Evolutionary conservation across 106 monocot species (phyloP).

Genomic region (Dendrobium officinale): DNA sequence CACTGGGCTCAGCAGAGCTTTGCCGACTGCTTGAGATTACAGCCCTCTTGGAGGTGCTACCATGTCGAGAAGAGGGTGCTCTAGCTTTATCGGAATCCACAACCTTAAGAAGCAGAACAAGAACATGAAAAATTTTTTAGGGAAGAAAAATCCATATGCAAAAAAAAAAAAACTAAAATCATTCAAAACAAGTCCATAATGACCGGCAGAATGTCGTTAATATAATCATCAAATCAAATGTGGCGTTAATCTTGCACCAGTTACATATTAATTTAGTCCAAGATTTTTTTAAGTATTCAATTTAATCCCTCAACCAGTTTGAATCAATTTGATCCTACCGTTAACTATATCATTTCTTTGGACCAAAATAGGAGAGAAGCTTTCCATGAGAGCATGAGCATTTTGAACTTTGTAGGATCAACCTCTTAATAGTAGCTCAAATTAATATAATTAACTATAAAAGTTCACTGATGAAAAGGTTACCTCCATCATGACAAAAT

Average conservation of each 20-base stretch:
- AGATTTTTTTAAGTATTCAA: neutral
- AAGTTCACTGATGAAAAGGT: too few relatives aligned
- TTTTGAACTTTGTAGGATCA: too few relatives aligned
- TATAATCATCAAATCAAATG: neutral
- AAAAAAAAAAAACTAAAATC: too few relatives aligned
- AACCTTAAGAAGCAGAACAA: slow-evolving; percentile 10
- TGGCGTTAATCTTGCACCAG: neutral
- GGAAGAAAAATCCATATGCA: neutral
- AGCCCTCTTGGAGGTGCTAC: slow-evolving; percentile 59
- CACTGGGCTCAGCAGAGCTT: slow-evolving; percentile 33
- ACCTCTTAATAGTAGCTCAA: too few relatives aligned
- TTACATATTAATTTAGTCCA: too few relatives aligned
- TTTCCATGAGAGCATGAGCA: too few relatives aligned
- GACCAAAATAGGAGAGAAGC: too few relatives aligned
- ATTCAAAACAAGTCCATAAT: neutral
- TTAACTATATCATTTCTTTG: too few relatives aligned
- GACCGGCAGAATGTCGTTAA: neutral
- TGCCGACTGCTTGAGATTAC: slow-evolving; percentile 17
- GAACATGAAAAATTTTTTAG: neutral
- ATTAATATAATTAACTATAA: too few relatives aligned
- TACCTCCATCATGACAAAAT: too few relatives aligned
- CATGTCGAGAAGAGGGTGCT: slow-evolving; percentile 38
- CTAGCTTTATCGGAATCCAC: slow-evolving; percentile 32
- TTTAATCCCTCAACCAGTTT: too few relatives aligned
- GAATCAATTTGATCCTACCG: too few relatives aligned